Evolutionary conservation across 768 basidiomycete genomes (phyloP), one percentile per base, ranked within the genome.

Genomic region (Boletellus sp.): DNA sequence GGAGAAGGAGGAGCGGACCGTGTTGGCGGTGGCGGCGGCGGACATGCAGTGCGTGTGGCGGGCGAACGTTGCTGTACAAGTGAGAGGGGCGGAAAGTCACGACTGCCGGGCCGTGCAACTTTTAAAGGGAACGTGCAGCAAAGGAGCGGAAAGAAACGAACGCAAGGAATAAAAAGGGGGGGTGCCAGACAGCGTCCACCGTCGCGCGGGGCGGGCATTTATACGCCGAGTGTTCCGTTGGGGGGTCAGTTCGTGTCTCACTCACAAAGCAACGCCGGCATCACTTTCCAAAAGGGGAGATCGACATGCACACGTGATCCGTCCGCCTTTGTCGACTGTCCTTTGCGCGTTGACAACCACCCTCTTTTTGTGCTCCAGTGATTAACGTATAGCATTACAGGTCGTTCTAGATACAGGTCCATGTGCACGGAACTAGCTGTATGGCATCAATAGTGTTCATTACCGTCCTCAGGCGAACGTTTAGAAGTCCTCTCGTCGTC

Each of bases 1-100:
- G 60, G 60, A 68, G 42, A 62, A 66, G 22, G 53, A 55, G 47
- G 57, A 71, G 48, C 61, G 57, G 34, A 48, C 48, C 61, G 57
- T 60, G 35, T 28, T n/a, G n/a, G n/a, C n/a, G n/a, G 28, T 8
- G 24, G 24, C 4, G 42, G 22, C 11, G 35, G 50, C 22, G 31
- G 58, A 51, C 55, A 59, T 60, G 8, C 32, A 45, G 31, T n/a
- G 23, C 6, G 28, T 19, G 36, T 37, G 36, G 34, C 35, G 23
- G 22, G 23, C 23, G 39, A 22, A 16, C 3, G 39, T 38, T 17
- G 37, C 23, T 40, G 39, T 23, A 42, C 19, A 33, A 19, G 45
- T 41, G 17, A 35, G 20, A 28, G 26, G 26, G 28, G 5, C 19
- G 32, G 16, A 17, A 35, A 31, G 20, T 49, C 50, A 60, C 57